Conservation (phyloP, 179 eudicot genomes). For the Silene vulgaris region DNA sequence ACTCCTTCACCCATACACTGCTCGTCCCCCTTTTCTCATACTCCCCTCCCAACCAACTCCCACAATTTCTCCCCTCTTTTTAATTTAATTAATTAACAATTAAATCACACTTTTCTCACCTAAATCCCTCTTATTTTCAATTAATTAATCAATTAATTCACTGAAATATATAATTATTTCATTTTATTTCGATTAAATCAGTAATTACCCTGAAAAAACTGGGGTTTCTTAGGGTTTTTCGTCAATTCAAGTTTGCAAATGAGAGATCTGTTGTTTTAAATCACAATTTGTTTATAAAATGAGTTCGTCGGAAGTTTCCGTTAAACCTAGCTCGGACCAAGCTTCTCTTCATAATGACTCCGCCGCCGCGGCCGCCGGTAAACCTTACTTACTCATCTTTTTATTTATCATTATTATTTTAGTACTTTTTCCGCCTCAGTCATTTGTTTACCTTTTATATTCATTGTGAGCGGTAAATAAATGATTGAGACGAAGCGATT, state of each 20-base stretch:
- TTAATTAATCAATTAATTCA: background rate
- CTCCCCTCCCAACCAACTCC: background rate
- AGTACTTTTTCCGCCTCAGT: too few species aligned
- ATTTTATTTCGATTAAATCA: background rate
- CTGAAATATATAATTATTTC: background rate
- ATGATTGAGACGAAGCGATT: background rate
- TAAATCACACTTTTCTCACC: background rate
- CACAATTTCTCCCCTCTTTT: background rate
- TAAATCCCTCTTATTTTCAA: background rate
- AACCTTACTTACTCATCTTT: background rate
- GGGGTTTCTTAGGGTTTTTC: constrained; percentile 3
- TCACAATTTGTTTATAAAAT: constrained; percentile 19
- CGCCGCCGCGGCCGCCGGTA: background rate
- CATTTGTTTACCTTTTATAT: background rate
- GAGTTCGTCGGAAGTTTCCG: constrained; percentile 53
- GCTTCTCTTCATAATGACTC: background rate
- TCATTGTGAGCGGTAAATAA: too few species aligned
- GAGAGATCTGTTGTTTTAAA: constrained; percentile 52
- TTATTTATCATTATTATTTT: background rate
- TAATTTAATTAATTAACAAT: background rate
- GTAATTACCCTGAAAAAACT: too few species aligned
- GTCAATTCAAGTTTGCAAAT: constrained; percentile 18
- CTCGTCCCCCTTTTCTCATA: background rate
- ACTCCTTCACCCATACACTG: background rate
- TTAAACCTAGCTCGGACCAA: constrained; percentile 26